These are phyloP conservation scores for Colletotrichum falcatum DNA, from an alignment of 2,329 filamentous ascomycete species.

Conservation along the genomic window DNA sequence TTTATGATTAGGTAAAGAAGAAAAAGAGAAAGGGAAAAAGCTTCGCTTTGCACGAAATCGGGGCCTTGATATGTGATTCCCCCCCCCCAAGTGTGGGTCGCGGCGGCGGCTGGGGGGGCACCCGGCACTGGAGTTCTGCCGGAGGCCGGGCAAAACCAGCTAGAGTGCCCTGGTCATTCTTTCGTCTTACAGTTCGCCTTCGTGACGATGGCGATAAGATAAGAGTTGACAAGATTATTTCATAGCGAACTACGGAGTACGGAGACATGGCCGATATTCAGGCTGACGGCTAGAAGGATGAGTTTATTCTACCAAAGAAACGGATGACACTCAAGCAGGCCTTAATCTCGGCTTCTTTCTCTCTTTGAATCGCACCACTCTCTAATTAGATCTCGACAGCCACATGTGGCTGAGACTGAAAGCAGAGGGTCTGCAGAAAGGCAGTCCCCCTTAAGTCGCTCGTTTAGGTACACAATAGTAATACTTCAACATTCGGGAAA, in stretches of 20 bases:
- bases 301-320: not conserved
- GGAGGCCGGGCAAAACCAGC: constrained; percentile 1
- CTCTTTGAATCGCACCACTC: too few species aligned
- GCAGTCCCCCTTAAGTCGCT: too few species aligned
- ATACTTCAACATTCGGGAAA: too few species aligned
- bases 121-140: not conserved
- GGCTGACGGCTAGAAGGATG: not conserved
- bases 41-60: constrained; percentile 35
- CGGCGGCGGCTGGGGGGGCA: not conserved
- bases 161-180: not conserved
- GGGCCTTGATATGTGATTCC: constrained; percentile 39
- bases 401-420: constrained; percentile 11
- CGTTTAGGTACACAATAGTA: too few species aligned
- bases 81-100: too few species aligned
- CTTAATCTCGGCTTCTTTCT: constrained; percentile 3
- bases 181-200: too few species aligned
- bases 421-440: not conserved
- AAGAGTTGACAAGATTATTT: not conserved
- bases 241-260: not conserved
- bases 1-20: constrained; percentile 51
- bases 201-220: not conserved
- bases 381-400: not conserved
- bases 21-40: constrained; percentile 39
- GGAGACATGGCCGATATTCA: too few species aligned
- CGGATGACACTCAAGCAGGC: not conserved